These are phyloP conservation scores for Schizochytrium sp. DNA, from an alignment of 108 stramenopile species.

Conservation along the genomic window DNA sequence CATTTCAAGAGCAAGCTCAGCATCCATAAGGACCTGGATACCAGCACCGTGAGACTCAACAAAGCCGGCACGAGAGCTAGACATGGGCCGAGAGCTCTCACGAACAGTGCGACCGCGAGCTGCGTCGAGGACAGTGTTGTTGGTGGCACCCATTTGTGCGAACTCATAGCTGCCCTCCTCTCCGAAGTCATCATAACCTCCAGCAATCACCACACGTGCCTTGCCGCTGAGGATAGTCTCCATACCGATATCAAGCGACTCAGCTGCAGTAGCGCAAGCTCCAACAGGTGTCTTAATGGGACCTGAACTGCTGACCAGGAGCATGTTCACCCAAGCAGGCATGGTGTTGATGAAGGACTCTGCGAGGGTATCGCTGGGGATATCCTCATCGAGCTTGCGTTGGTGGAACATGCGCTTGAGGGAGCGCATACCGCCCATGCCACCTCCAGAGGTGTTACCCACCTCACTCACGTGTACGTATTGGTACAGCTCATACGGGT, in stretches of 20 bases:
- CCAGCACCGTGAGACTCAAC: constrained; percentile 64
- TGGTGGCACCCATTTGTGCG: constrained; percentile 61
- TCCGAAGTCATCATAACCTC: constrained; percentile 65
- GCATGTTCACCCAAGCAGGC: constrained; percentile 65
- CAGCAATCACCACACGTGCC: constrained; percentile 64
- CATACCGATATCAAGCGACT: constrained; percentile 62
- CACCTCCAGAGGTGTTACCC: constrained; percentile 60
- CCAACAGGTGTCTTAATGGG: constrained; percentile 65
- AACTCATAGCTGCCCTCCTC: constrained; percentile 65
- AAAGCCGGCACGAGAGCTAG: constrained; percentile 58
- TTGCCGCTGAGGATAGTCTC: constrained; percentile 63
- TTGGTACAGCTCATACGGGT: constrained; percentile 63
- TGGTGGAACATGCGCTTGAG: constrained; percentile 45
- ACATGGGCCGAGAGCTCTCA: constrained; percentile 58
- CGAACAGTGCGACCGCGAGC: neutral
- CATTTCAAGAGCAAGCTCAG: constrained; percentile 60
- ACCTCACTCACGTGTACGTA: constrained; percentile 65
- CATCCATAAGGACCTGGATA: constrained; percentile 63
- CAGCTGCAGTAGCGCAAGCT: constrained; percentile 64
- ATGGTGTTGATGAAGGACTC: constrained; percentile 67
- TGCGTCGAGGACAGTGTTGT: constrained; percentile 29
- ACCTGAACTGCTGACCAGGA: constrained; percentile 61
- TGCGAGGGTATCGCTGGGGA: constrained; percentile 54
- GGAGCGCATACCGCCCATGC: constrained; percentile 62
- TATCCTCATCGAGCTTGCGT: constrained; percentile 55